Percentiles rank a stretch among this genome's conserved stretches.
Conservation (phyloP, 2,329 filamentous ascomycete species). For the Fusarium hainanense region DNA sequence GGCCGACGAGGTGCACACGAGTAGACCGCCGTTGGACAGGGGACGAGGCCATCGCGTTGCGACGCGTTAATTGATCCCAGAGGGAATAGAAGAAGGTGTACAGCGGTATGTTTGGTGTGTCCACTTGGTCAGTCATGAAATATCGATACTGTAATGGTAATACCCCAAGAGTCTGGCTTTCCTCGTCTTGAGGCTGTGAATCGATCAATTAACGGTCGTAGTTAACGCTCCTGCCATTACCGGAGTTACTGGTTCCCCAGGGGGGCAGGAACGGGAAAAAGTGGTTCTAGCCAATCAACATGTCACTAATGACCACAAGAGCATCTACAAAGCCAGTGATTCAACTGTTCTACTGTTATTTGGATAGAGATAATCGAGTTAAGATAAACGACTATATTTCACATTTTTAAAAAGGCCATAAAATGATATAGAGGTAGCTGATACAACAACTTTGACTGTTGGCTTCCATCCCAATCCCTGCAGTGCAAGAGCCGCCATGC, state of each 20-base stretch:
- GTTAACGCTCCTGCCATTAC: not conserved
- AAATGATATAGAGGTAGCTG: not conserved
- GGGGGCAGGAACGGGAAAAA: not conserved
- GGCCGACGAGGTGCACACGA: not conserved
- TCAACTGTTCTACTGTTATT: rapidly evolving
- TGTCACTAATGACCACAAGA: rapidly evolving
- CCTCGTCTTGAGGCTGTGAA: not conserved
- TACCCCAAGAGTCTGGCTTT: not conserved
- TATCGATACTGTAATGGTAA: not conserved
- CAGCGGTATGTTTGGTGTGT: not conserved
- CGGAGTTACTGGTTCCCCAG: not conserved
- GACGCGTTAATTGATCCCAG: not conserved
- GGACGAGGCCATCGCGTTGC: not conserved
- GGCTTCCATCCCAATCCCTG: not conserved
- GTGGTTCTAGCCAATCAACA: not conserved
- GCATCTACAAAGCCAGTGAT: not conserved
- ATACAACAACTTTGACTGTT: not conserved
- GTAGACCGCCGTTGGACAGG: not conserved
- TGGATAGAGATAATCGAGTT: not conserved
- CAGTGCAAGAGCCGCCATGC: not conserved
- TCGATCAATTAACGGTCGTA: not conserved
- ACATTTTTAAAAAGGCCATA: rapidly evolving
- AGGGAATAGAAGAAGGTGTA: not conserved
- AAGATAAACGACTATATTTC: rapidly evolving
- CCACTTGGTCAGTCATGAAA: not conserved